phyloP scores from a whole-genome alignment of 345 rosid species.

The Hibiscus mutabilis region DNA sequence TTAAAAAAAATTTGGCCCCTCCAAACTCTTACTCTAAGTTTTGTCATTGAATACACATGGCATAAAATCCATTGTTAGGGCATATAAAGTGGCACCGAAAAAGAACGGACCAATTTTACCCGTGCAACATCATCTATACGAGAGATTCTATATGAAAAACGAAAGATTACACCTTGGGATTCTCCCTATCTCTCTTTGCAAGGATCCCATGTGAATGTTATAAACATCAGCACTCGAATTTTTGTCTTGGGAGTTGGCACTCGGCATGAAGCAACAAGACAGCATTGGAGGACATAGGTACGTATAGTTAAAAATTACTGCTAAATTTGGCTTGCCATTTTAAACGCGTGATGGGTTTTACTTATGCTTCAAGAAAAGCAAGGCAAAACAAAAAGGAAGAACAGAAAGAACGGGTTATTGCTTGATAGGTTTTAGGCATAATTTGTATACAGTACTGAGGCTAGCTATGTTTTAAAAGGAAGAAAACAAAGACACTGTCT shows the following conservation, averaged over 20 bases:
- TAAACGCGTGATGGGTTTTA: neutral
- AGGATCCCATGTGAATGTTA: slow-evolving; percentile 7
- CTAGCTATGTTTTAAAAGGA: no score
- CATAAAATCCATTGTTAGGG: no score
- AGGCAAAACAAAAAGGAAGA: neutral
- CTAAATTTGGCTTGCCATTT: neutral
- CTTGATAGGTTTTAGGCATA: neutral
- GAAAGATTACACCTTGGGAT: neutral
- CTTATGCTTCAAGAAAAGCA: neutral
- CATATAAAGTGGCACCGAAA: no score
- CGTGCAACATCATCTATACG: no score
- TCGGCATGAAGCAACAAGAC: no score
- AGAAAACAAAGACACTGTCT: no score
- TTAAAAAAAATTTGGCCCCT: no score
- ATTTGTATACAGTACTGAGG: neutral
- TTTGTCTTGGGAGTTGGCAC: neutral
- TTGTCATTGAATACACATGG: no score
- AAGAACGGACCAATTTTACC: no score
- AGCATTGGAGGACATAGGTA: no score
- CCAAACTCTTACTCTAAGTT: no score
- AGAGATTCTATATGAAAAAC: slow-evolving; percentile 1
- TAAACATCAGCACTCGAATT: neutral
- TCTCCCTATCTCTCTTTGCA: neutral
- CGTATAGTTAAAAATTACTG: neutral
- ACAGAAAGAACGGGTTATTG: neutral